Evolutionary conservation across 257 asterid species (phyloP), one percentile per base, ranked within the genome.

Genomic region (Solanum appendiculatum): DNA sequence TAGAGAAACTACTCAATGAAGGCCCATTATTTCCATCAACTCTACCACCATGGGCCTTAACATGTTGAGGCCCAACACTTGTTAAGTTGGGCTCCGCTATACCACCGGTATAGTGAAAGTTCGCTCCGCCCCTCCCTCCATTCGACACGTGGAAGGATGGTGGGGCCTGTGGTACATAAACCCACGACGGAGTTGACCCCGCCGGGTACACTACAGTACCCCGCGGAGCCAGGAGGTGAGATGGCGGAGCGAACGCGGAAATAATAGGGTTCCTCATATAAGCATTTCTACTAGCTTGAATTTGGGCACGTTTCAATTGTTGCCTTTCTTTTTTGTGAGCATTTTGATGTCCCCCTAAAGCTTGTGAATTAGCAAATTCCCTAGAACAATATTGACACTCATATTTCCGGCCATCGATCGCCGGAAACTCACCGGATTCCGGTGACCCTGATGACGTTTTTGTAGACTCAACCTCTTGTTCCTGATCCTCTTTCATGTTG

Each of bases 271-370:
- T 95, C 5, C 99, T 93, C 96, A 96, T 94, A 93, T 93, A 96
- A 0, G 99, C 98, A 95, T 93, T 93, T 20, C 99, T 90, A 23
- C 91, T 93, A 77, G 98, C 98, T 69, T 93, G 98, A 89, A 94
- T 89, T 90, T 96, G 98, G 4, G 99, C 99, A 6, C 98, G 97
- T 86, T 96, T 96, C 40, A 94, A 89, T 86, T 95, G 99, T 66
- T 96, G 99, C 70, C 98, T 83, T 23, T 96, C 99, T 85, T 96
- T 96, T 87, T 96, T 96, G 91, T 96, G 98, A 14, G 99, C 99
- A 93, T 96, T 96, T 18, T 96, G 99, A n/a, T 96, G 99, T 37
- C 99, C 99, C 23, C 99, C 99, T 23, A 96, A 89, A 5, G 99
- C 99, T 85, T 96, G 99, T 2, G 99, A 96, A 91, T 96, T 96